Percentiles rank a stretch among this genome's conserved stretches.
These are phyloP conservation scores for Mycena belliarum DNA, from an alignment of 768 basidiomycete genomes.

Conservation along the genomic window DNA sequence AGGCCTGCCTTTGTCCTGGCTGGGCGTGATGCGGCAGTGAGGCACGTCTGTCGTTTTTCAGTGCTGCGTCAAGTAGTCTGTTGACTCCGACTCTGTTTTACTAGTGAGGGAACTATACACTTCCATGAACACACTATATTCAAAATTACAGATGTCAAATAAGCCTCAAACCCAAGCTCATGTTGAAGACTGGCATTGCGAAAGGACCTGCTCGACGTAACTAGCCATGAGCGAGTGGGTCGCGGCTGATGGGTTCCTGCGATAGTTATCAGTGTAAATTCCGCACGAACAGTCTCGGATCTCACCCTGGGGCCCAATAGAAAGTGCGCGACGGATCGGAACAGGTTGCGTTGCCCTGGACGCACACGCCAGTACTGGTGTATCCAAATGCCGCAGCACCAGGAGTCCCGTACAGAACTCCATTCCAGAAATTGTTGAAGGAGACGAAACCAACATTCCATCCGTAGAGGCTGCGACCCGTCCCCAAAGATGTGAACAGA, in stretches of 20 bases:
- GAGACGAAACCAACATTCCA: conserved; percentile 39
- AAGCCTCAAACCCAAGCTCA: not conserved
- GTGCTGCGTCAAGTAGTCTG: too few relatives aligned
- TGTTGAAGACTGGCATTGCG: conserved; percentile 11
- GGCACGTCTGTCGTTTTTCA: too few relatives aligned
- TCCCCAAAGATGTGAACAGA: conserved; percentile 33
- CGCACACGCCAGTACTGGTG: conserved; percentile 28
- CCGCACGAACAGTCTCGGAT: not conserved
- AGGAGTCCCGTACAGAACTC: conserved; percentile 32
- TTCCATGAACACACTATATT: too few relatives aligned
- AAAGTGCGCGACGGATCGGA: conserved; percentile 39
- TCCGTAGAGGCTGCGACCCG: conserved; percentile 25
- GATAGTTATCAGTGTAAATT: not conserved
- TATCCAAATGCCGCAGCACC: conserved; percentile 43
- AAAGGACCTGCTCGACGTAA: conserved; percentile 12
- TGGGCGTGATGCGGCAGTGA: too few relatives aligned
- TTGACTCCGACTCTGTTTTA: too few relatives aligned
- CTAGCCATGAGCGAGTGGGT: conserved; percentile 16
- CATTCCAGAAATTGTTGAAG: conserved; percentile 38
- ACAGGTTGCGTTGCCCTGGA: conserved; percentile 22
- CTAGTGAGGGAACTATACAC: too few relatives aligned
- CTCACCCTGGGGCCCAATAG: conserved; percentile 42
- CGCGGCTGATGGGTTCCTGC: conserved; percentile 12
- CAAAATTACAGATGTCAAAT: too few relatives aligned
- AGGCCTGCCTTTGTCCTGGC: too few relatives aligned